These are phyloP conservation scores for Musa balbisiana DNA, from an alignment of 202 grass and related monocot genomes.

Conservation along the genomic window DNA sequence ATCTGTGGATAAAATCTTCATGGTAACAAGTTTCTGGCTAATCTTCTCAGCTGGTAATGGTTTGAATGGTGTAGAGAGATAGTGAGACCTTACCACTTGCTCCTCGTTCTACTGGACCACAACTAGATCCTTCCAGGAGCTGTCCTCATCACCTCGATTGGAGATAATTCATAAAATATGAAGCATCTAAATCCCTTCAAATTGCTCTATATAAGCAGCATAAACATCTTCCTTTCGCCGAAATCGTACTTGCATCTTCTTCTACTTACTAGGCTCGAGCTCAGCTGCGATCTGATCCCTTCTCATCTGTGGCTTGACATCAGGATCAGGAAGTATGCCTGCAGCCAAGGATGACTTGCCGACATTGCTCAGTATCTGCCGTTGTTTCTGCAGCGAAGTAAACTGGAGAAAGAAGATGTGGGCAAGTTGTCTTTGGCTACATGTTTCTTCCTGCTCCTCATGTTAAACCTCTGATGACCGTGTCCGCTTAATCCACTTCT, in stretches of 20 bases:
- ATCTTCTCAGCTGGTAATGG: not conserved
- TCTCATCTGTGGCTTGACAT: constrained; percentile 31
- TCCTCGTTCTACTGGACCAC: constrained; percentile 30
- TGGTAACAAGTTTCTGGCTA: too few relatives aligned
- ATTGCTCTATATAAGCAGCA: too few relatives aligned
- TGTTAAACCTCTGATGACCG: constrained; percentile 24
- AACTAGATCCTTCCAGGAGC: constrained; percentile 20
- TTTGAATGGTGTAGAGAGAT: not conserved
- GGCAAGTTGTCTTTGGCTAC: constrained; percentile 53
- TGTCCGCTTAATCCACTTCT: not conserved
- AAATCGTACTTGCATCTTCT: not conserved
- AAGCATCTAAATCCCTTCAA: constrained; percentile 3
- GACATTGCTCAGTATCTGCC: constrained; percentile 10
- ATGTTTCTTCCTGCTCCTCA: constrained; percentile 35
- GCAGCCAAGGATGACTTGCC: constrained; percentile 58
- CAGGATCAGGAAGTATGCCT: constrained; percentile 31
- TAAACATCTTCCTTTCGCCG: too few relatives aligned
- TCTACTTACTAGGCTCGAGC: not conserved
- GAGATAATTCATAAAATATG: constrained; percentile 6
- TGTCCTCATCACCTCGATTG: constrained; percentile 22
- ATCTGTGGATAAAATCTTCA: too few relatives aligned
- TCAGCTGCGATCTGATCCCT: not conserved
- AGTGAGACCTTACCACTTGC: constrained; percentile 25
- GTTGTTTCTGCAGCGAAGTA: constrained; percentile 5
- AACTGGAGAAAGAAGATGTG: constrained; percentile 14